Percentiles rank a stretch among this genome's conserved stretches.
phyloP scores from a whole-genome alignment of 164 flowering plant genomes.

The Berberis vulgaris region DNA sequence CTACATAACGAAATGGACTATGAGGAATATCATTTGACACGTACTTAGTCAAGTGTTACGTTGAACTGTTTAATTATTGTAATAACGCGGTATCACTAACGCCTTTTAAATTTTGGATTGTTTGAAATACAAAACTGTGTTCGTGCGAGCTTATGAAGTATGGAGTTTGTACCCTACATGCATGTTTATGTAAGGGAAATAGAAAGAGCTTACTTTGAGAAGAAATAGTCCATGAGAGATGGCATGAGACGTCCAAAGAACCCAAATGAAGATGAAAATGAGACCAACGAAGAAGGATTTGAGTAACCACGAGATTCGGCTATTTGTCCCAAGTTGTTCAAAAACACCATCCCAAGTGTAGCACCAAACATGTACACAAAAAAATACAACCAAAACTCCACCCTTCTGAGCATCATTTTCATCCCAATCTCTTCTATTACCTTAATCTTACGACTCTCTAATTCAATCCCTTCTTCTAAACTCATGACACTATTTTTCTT shows the following conservation, averaged over 20 bases:
- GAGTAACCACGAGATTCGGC: conserved; percentile 73
- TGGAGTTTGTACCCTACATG: too few species aligned
- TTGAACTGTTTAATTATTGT: too few species aligned
- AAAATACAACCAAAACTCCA: conserved; percentile 93
- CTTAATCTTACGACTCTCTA: neutral
- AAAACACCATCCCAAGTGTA: conserved; percentile 71
- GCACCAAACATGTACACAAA: conserved; percentile 67
- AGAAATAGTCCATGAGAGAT: conserved; percentile 45
- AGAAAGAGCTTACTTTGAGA: conserved; percentile 37
- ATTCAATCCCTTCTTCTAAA: neutral
- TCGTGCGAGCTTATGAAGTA: too few species aligned
- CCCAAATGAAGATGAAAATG: conserved; percentile 75
- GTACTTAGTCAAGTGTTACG: too few species aligned
- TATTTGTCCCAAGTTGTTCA: conserved; percentile 89
- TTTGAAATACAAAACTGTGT: too few species aligned
- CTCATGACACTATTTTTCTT: neutral
- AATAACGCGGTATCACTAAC: too few species aligned
- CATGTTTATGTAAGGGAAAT: neutral
- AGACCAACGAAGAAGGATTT: conserved; percentile 50
- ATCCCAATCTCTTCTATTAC: conserved; percentile 56
- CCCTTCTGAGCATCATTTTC: conserved; percentile 43
- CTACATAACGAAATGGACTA: too few species aligned
- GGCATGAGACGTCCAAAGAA: conserved; percentile 94
- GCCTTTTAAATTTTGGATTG: too few species aligned
- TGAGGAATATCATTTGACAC: too few species aligned